phyloP scores from a whole-genome alignment of 2,329 filamentous ascomycete species.

The Aureobasidium sp. region DNA sequence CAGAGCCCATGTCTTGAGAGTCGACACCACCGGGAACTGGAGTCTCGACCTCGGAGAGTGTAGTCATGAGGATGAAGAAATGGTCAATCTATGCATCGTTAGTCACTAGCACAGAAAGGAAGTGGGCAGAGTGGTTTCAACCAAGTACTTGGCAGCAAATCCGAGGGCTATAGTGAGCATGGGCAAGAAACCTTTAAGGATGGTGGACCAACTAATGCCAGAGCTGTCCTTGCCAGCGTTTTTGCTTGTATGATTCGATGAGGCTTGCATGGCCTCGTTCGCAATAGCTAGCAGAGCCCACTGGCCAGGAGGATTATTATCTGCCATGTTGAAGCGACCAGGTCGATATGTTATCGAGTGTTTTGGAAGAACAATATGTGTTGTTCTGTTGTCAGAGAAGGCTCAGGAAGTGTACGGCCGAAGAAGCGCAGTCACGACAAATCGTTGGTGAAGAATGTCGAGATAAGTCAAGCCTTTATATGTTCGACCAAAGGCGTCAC shows the following conservation, averaged over 20 bases:
- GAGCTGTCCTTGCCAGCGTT: neutral
- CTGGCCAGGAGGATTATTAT: neutral
- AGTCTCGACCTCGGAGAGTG: neutral
- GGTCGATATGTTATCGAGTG: neutral
- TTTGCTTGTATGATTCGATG: neutral
- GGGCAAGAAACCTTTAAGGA: neutral
- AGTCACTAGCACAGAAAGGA: neutral
- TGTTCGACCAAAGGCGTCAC: neutral
- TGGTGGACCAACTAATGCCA: neutral
- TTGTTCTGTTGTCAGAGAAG: neutral
- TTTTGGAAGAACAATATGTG: neutral
- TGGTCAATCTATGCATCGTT: neutral
- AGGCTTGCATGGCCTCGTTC: neutral
- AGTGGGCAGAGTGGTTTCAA: neutral
- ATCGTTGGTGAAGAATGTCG: neutral
- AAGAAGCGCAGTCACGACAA: neutral
- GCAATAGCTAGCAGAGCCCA: neutral
- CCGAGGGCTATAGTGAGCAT: neutral
- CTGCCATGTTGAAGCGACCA: neutral
- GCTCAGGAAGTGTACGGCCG: neutral
- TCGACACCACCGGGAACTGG: conserved; percentile 1
- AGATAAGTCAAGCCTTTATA: neutral
- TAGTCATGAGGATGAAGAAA: neutral
- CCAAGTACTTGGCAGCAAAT: neutral
- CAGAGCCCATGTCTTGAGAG: neutral